A percentile compares a stretch with the other conserved stretches of the same genome.
Evolutionary conservation across 257 asterid genomes (phyloP).

Genomic region (Lantana camara): DNA sequence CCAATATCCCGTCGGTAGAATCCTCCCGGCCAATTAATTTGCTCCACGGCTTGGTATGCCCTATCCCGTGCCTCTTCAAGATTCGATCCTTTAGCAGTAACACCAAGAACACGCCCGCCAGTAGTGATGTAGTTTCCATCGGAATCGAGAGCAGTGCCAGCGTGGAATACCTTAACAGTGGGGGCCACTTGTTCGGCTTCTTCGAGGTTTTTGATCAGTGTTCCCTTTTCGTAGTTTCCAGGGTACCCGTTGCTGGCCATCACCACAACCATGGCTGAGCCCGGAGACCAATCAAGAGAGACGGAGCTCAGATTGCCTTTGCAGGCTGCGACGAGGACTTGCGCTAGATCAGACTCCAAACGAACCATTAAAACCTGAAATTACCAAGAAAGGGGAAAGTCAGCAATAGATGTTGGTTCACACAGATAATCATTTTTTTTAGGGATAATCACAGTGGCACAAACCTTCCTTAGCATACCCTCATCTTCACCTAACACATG

Average conservation of each 20-base stretch:
- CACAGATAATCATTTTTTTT: background rate
- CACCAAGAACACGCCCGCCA: slow-evolving; percentile 94
- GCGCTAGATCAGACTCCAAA: slow-evolving; percentile 76
- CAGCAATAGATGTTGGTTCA: background rate
- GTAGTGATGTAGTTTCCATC: slow-evolving; percentile 71
- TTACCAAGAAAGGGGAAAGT: background rate
- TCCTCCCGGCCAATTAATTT: slow-evolving; percentile 74
- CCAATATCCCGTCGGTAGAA: slow-evolving; percentile 86
- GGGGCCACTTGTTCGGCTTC: slow-evolving; percentile 80
- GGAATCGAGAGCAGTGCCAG: slow-evolving; percentile 70
- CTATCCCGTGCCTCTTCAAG: slow-evolving; percentile 84
- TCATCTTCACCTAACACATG: too few relatives aligned
- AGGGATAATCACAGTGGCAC: too few relatives aligned
- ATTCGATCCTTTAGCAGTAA: slow-evolving; percentile 78
- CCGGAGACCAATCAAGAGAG: slow-evolving; percentile 79
- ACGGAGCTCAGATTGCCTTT: slow-evolving; percentile 62
- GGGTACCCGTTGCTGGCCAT: slow-evolving; percentile 99
- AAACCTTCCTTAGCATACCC: too few relatives aligned
- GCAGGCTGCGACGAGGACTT: slow-evolving; percentile 82
- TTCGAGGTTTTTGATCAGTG: slow-evolving; percentile 62
- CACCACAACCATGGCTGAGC: slow-evolving; percentile 93
- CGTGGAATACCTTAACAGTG: slow-evolving; percentile 75
- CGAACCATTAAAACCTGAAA: slow-evolving; percentile 91
- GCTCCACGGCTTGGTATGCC: slow-evolving; percentile 74
- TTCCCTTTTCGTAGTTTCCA: slow-evolving; percentile 72